Percentiles rank a stretch among this genome's conserved stretches.
These are phyloP conservation scores for Ophiostoma tasmaniense DNA, from an alignment of 2,329 filamentous ascomycete genomes.

Conservation along the genomic window DNA sequence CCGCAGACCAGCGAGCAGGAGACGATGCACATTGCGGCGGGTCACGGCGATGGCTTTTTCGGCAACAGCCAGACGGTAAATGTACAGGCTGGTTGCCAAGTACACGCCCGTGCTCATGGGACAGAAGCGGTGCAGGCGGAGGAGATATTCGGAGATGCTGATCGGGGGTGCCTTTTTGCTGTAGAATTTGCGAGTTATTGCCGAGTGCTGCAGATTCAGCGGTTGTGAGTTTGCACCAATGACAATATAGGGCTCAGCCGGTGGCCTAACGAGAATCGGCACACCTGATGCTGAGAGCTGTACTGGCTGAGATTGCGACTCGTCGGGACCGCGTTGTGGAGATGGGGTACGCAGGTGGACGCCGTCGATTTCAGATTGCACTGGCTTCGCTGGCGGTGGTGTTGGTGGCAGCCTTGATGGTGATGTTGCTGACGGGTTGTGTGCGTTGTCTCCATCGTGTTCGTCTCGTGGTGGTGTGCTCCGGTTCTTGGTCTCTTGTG, in stretches of 20 bases:
- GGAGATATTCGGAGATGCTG: constrained; percentile 72
- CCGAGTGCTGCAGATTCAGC: constrained; percentile 68
- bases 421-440: not conserved
- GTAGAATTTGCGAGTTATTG: constrained; percentile 88
- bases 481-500: not conserved
- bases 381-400: constrained; percentile 19
- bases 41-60: constrained; percentile 76
- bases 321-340: not conserved
- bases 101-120: constrained; percentile 92
- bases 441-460: not conserved
- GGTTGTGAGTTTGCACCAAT: constrained; percentile 64
- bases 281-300: constrained; percentile 23
- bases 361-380: constrained; percentile 38
- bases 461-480: constrained; percentile 16
- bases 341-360: constrained; percentile 37
- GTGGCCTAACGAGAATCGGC: constrained; percentile 25
- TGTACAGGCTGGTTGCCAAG: constrained; percentile 79
- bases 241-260: constrained; percentile 47
- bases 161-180: constrained; percentile 81
- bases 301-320: not conserved
- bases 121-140: constrained; percentile 81
- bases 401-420: constrained; percentile 17
- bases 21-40: constrained; percentile 72
- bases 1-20: constrained; percentile 73
- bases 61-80: constrained; percentile 69